phyloP scores from a whole-genome alignment of 331 rosid genomes.

The Stylosanthes scabra region DNA sequence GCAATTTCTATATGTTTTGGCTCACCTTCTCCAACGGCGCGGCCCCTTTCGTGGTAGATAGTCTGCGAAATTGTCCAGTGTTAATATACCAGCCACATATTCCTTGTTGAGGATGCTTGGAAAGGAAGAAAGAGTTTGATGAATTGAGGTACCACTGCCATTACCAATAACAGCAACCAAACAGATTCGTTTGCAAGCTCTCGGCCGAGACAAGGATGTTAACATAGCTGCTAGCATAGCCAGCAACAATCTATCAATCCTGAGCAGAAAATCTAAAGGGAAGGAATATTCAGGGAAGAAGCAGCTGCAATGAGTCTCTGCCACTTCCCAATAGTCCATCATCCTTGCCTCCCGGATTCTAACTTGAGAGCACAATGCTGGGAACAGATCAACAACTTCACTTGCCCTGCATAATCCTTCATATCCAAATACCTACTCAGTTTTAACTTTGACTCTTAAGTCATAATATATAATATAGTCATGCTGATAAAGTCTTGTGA shows the following conservation, averaged over 20 bases:
- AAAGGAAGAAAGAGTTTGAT: constrained; percentile 58
- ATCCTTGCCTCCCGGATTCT: constrained; percentile 84
- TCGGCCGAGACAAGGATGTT: constrained; percentile 66
- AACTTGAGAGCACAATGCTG: constrained; percentile 65
- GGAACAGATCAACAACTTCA: constrained; percentile 75
- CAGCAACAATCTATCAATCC: constrained; percentile 71
- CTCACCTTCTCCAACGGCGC: constrained; percentile 65
- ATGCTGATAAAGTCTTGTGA: too few relatives aligned
- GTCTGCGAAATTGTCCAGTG: constrained; percentile 82
- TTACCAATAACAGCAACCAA: constrained; percentile 78
- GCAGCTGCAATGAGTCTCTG: constrained; percentile 92
- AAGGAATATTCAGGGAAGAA: constrained; percentile 85
- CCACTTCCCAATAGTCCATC: constrained; percentile 93
- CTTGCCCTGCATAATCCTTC: constrained; percentile 80
- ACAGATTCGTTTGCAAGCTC: constrained; percentile 66
- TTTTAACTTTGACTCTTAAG: neutral
- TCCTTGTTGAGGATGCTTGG: constrained; percentile 63
- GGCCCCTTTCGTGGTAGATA: constrained; percentile 83
- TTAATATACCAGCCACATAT: constrained; percentile 83
- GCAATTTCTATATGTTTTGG: constrained; percentile 31
- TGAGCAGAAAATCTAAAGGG: constrained; percentile 76
- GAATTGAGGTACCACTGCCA: constrained; percentile 40
- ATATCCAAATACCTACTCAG: constrained; percentile 44
- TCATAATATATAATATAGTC: too few relatives aligned
- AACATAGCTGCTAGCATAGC: constrained; percentile 71